Conservation (phyloP, 495 filamentous ascomycete species). For the Elaphomyces granulatus region DNA sequence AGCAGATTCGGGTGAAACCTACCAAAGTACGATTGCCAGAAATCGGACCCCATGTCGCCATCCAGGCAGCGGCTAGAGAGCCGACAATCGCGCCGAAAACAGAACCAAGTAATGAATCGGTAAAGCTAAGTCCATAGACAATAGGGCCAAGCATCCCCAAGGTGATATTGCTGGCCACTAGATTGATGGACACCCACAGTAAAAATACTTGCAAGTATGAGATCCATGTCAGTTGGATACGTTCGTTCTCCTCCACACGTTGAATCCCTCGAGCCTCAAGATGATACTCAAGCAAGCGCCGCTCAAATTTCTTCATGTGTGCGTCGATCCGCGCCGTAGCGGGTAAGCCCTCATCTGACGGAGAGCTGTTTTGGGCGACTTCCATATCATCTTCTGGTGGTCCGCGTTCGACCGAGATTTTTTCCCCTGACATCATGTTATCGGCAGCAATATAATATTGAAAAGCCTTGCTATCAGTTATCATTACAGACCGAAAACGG, state of each 20-base stretch:
- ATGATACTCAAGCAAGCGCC: constrained; percentile 35
- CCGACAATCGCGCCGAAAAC: constrained; percentile 51
- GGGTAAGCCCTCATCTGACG: constrained; percentile 7
- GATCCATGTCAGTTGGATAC: constrained; percentile 39
- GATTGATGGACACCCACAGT: constrained; percentile 64
- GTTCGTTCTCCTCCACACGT: constrained; percentile 48
- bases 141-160: constrained; percentile 58
- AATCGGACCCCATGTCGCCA: constrained; percentile 56
- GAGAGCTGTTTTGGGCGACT: not conserved
- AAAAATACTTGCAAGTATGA: constrained; percentile 49
- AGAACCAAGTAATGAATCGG: constrained; percentile 49
- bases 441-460: too few relatives aligned
- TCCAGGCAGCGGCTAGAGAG: constrained; percentile 45
- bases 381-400: constrained; percentile 12
- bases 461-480: too few relatives aligned
- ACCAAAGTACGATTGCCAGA: constrained; percentile 60
- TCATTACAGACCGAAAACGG: too few relatives aligned
- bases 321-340: constrained; percentile 19
- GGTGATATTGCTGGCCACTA: constrained; percentile 63
- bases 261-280: constrained; percentile 65
- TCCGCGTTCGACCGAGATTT: not conserved
- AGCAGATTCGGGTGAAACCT: constrained; percentile 2
- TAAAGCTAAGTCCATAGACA: constrained; percentile 54
- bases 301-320: constrained; percentile 24
- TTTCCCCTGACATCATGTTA: constrained; percentile 2